These are phyloP conservation scores for Pogostemon cablin DNA, from an alignment of 257 asterid genomes.

Conservation along the genomic window DNA sequence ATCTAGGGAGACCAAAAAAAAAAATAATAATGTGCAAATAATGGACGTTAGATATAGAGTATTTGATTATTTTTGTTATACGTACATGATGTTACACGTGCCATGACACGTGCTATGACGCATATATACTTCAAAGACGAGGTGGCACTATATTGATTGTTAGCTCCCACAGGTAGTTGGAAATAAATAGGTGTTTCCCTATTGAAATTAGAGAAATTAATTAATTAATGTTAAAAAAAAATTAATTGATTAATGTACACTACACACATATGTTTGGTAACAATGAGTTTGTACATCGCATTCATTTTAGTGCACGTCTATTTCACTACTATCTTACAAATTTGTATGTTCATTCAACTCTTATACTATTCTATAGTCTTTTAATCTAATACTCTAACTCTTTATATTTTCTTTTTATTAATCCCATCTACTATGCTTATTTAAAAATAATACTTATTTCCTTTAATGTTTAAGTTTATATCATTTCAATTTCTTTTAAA, in stretches of 20 bases:
- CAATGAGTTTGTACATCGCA: neutral
- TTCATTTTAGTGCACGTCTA: neutral
- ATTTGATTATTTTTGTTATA: neutral
- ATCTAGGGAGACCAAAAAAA: too few species aligned
- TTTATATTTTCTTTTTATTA: neutral
- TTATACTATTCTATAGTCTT: neutral
- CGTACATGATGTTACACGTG: neutral
- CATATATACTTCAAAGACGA: neutral
- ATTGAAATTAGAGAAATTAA: conserved; percentile 4
- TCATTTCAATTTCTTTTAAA: too few species aligned
- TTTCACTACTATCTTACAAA: neutral
- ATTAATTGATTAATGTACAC: neutral
- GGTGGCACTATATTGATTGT: neutral
- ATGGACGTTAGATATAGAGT: neutral
- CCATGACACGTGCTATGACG: neutral
- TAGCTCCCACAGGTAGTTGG: conserved; percentile 19
- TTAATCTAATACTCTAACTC: neutral
- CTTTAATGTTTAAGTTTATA: too few species aligned
- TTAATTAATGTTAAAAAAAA: neutral
- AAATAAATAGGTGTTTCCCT: neutral
- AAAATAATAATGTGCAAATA: too few species aligned
- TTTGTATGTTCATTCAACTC: neutral
- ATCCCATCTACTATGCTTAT: neutral
- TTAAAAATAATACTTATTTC: too few species aligned
- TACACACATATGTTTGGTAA: neutral